These are phyloP conservation scores for Fraxinus latifolia DNA, from an alignment of 305 asterid genomes.

Conservation along the genomic window DNA sequence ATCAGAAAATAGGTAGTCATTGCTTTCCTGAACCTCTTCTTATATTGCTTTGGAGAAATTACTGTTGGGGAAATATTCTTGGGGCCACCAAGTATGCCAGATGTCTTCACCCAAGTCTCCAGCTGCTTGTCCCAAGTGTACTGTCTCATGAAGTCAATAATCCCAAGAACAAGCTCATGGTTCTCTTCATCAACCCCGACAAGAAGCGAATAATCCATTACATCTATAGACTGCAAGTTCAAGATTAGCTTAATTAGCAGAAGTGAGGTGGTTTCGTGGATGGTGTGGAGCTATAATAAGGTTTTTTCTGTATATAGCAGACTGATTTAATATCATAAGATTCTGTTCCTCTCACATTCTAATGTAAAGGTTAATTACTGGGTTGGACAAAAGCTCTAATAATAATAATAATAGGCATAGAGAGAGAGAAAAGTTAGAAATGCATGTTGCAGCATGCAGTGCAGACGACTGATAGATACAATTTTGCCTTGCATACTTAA, in stretches of 20 bases:
- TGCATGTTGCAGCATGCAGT: neutral
- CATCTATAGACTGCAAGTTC: slow-evolving; percentile 57
- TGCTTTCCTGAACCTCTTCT: slow-evolving; percentile 74
- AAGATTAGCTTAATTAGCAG: neutral
- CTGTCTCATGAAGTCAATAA: slow-evolving; percentile 76
- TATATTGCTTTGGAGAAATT: slow-evolving; percentile 70
- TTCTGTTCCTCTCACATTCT: neutral
- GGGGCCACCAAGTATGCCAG: slow-evolving; percentile 77
- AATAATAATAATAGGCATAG: neutral
- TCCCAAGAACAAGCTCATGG: slow-evolving; percentile 74
- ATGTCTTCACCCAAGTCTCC: slow-evolving; percentile 76
- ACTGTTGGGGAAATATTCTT: slow-evolving; percentile 62
- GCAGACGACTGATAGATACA: neutral
- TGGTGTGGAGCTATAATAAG: neutral
- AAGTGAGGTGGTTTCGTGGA: neutral
- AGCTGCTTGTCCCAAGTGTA: slow-evolving; percentile 83
- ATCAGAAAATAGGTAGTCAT: slow-evolving; percentile 67
- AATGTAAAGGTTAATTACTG: neutral
- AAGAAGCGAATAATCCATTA: slow-evolving; percentile 73
- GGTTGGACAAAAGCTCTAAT: neutral
- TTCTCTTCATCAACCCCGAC: slow-evolving; percentile 76
- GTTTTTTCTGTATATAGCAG: neutral
- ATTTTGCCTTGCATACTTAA: neutral
- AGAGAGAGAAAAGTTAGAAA: neutral
- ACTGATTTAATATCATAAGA: neutral